These are phyloP conservation scores for Gossypium arboreum DNA, from an alignment of 345 rosid genomes.

Conservation along the genomic window DNA sequence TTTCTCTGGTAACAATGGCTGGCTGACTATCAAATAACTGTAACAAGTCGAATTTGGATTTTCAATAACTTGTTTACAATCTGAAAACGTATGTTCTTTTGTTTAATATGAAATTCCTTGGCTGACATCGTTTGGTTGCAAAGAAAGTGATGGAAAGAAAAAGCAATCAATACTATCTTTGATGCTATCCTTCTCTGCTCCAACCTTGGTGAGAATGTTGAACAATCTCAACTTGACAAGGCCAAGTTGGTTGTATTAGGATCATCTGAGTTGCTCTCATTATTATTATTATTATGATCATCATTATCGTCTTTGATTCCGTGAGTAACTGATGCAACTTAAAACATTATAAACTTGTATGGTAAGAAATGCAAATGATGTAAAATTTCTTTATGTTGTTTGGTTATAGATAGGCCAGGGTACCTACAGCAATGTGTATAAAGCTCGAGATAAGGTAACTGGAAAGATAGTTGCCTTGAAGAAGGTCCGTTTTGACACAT, in stretches of 20 bases:
- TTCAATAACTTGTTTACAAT: not conserved
- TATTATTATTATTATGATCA: not conserved
- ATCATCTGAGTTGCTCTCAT: not conserved
- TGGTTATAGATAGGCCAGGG: slow-evolving; percentile 51
- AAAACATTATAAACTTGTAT: not conserved
- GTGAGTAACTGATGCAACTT: not conserved
- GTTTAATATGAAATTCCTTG: not conserved
- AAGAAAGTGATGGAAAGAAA: not conserved
- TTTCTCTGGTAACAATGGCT: not conserved
- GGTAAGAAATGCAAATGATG: not conserved
- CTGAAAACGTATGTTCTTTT: not conserved
- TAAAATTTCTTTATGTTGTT: not conserved
- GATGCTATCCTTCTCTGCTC: not conserved
- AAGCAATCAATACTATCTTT: not conserved
- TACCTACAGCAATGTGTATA: slow-evolving; percentile 76
- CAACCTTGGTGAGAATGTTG: not conserved
- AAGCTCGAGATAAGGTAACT: slow-evolving; percentile 62
- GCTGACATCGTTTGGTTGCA: not conserved
- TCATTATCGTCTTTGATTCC: not conserved
- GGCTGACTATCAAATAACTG: not conserved
- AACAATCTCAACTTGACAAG: not conserved
- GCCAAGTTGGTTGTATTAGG: not conserved
- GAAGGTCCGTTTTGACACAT: slow-evolving; percentile 66
- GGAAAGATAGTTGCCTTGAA: slow-evolving; percentile 75
- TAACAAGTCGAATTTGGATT: not conserved